Evolutionary conservation across 1,284 basidiomycete genomes (phyloP), one percentile per base, ranked within the genome.

Genomic region (Rhizoctonia solani): DNA sequence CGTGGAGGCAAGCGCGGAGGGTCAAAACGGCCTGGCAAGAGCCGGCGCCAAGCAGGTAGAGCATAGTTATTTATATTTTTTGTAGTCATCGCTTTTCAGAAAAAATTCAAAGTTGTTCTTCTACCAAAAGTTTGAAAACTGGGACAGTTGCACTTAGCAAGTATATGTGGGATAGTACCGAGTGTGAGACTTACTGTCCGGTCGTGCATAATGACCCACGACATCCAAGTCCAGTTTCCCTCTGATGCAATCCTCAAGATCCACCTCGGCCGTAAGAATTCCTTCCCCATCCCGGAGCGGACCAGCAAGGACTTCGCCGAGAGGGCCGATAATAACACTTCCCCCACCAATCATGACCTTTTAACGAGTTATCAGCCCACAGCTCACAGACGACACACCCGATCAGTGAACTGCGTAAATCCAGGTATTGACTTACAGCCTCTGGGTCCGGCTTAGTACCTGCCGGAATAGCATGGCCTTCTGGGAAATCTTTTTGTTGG

Each of bases 211-310:
- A 76, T 89, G 87, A 16, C 89, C 89, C 0, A 83, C 81, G 2
- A 83, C 80, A 74, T 90, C 89, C 66, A 91, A 76, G 74, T 91
- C 89, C 72, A 89, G 87, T 76, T 88, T 89, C 29, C 87, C 87
- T 53, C 87, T 79, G 3, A 83, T 70, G 55, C 86, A 77, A 67
- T 87, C 83, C 68, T 85, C 81, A 68, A 88, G 73, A 74, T 89
- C 85, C 65, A 91, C 73, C 71, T 86, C 82, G 0, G 87, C 88
- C 3, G 84, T 85, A 50, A 91, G 74, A 0, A 89, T 78, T 11
- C 85, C 88, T 72, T 88, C 86, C 50, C 80, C 74, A 63, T 82
- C 81, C 68, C 81, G 79, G 50, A 90, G 72, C 1, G 89, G 89
- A 4, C 89, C 89, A 1, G 87, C 88, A 4, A 91, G 79, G 30